Base-by-base conservation (phyloP, 2,329 filamentous ascomycete species). In the Monosporascus sp. region DNA sequence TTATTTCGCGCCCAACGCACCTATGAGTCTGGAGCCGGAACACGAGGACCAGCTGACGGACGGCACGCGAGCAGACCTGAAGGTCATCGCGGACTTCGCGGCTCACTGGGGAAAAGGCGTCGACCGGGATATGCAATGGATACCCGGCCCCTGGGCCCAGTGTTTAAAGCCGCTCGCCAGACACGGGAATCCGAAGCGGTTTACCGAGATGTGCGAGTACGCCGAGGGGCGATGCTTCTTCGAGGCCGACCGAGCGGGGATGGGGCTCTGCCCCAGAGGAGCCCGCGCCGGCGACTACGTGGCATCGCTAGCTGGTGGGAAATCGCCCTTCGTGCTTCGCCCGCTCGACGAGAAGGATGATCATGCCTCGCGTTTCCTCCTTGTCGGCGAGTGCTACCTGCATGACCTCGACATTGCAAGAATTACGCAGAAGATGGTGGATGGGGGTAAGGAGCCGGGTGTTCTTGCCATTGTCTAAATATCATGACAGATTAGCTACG, bases 191-290 rank as follows among this genome's bases (percentile, higher is more conserved):
- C 40, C 50, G 14, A 47, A 44, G 41, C 34, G 19, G 17, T 52
- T 52, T 36, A 52, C 50, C 24, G 50, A 52, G 43, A 52, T 48
- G 44, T 52, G 50, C 37, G 50, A 37, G 8, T 48, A 38, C 27
- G 50, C 50, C 5, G 50, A 52, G 20, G 50, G 41, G 8, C 50
- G 50, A 4, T 52, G 50, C 17, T 52, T 52, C 44, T 52, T 52
- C 22, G n/a, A 47, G 34, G 38, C 50, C 17, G n/a, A 14, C 8
- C 22, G 31, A 20, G 50, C 41, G 5, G 31, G 31, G 16, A 47
- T 52, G n/a, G 50, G 50, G 8, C 27, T 52, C 9, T 52, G 50
- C 20, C 43, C 50, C 9, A 41, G 47, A 46, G 50, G 46, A 17
- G 17, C 50, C 9, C 50, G 27, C 6, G 2, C 24, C 9, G 50